phyloP scores from a whole-genome alignment of 1,284 basidiomycete species.

The Mycena citricolor region DNA sequence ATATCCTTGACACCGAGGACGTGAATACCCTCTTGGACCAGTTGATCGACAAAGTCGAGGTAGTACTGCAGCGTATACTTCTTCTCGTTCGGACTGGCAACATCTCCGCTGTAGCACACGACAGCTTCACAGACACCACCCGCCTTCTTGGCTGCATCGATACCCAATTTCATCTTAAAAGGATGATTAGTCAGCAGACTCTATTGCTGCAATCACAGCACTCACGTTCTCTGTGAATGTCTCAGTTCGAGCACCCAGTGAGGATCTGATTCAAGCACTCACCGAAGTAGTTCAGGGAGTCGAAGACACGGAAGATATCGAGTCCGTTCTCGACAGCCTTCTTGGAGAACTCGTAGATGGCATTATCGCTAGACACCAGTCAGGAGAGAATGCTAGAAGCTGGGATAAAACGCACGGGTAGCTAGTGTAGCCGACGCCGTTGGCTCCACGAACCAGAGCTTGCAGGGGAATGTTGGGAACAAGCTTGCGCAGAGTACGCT shows the following conservation, averaged over 20 bases:
- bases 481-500: constrained; percentile 91
- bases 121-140: constrained; percentile 98
- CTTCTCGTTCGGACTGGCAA: constrained; percentile 91
- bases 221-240: constrained; percentile 59
- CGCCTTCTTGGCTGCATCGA: constrained; percentile 99
- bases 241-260: constrained; percentile 10
- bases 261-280: constrained; percentile 31
- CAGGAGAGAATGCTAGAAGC: constrained; percentile 3
- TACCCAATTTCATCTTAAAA: constrained; percentile 86
- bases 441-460: constrained; percentile 97
- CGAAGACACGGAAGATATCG: constrained; percentile 99
- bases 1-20: constrained; percentile 99
- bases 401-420: constrained; percentile 77
- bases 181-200: neutral
- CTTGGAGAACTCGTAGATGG: constrained; percentile 98
- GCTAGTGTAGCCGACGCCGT: constrained; percentile 98
- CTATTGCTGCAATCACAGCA: constrained; percentile 9
- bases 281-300: constrained; percentile 98
- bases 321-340: constrained; percentile 98
- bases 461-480: constrained; percentile 99
- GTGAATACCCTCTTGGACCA: constrained; percentile 95
- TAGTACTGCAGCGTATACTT: constrained; percentile 99
- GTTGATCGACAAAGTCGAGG: constrained; percentile 91
- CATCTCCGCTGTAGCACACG: constrained; percentile 99
- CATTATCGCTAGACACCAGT: constrained; percentile 78